Base-by-base conservation (phyloP, 2,329 filamentous ascomycete species). In the Scolecobasidium constrictum region DNA sequence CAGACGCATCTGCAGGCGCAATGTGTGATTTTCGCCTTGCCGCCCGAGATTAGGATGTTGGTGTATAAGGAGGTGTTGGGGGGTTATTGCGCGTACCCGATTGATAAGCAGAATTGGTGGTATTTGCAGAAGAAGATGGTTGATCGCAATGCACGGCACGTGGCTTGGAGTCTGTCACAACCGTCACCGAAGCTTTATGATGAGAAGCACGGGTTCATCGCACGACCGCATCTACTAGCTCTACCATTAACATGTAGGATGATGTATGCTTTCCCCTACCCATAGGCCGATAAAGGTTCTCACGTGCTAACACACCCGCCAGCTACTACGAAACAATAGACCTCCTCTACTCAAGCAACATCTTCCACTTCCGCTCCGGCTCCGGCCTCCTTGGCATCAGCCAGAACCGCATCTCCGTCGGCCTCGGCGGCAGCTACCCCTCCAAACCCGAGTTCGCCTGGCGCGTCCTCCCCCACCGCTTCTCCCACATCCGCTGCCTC, bases 261-360 rank as follows among this genome's bases (percentile, higher is more conserved):
- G 11, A 36, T 36, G 34, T 36, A 17, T 9, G n/a, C n/a, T n/a
- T n/a, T n/a, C n/a, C n/a, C n/a, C n/a, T n/a, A n/a, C n/a, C n/a
- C n/a, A n/a, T n/a, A n/a, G n/a, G n/a, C n/a, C n/a, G n/a, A n/a
- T n/a, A n/a, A n/a, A n/a, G n/a, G n/a, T n/a, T n/a, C n/a, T n/a
- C n/a, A n/a, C n/a, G n/a, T n/a, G n/a, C n/a, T n/a, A n/a, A n/a
- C n/a, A n/a, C n/a, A n/a, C n/a, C n/a, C n/a, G 18, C 7, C 17
- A 36, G 34, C 9, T 36, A 36, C 18, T 19, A 36, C 34, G 34
- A 36, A 19, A 36, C 34, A 7, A 36, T 36, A 15, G 34, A 36
- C 17, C 18, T 36, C 7, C 34, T 36, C 34, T 36, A 36, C 18
- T 36, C 34, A 15, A 11, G 7, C 9, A 36, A 36, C 18, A 36